phyloP scores from a whole-genome alignment of 768 basidiomycete species.

The Amanita subjunquillea region DNA sequence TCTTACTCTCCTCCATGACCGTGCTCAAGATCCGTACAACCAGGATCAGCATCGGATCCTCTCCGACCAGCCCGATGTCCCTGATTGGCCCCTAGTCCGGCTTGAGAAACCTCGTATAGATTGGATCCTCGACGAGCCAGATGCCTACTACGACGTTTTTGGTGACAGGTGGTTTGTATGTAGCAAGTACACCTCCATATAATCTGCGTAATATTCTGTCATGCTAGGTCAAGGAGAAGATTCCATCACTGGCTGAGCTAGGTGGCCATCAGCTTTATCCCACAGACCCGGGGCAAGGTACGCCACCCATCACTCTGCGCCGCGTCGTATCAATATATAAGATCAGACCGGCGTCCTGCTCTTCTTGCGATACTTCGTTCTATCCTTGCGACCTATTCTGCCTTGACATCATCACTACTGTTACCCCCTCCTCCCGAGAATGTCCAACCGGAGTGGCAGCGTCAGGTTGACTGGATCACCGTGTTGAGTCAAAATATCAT shows the following conservation, averaged over 20 bases:
- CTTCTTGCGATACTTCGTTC: slow-evolving; percentile 64
- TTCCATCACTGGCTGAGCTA: slow-evolving; percentile 71
- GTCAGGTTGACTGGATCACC: slow-evolving; percentile 72
- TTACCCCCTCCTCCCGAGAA: slow-evolving; percentile 43
- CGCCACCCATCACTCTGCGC: not conserved
- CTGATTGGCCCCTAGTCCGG: slow-evolving; percentile 65
- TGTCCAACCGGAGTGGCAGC: slow-evolving; percentile 59
- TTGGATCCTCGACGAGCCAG: slow-evolving; percentile 82
- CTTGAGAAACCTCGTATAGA: slow-evolving; percentile 84
- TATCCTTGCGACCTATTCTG: slow-evolving; percentile 71
- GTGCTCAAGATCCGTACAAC: slow-evolving; percentile 30
- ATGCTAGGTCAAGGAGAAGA: slow-evolving; percentile 66
- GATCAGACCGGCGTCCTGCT: slow-evolving; percentile 60
- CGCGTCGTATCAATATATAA: not conserved
- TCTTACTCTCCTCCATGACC: slow-evolving; percentile 50
- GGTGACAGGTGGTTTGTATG: slow-evolving; percentile 89
- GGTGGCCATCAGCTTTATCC: slow-evolving; percentile 81
- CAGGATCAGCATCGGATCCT: slow-evolving; percentile 53
- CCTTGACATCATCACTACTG: slow-evolving; percentile 59
- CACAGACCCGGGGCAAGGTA: slow-evolving; percentile 58
- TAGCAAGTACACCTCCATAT: slow-evolving; percentile 9
- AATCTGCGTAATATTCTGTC: slow-evolving; percentile 4
- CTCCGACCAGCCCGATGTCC: slow-evolving; percentile 62
- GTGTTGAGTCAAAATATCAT: slow-evolving; percentile 80
- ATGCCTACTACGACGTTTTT: slow-evolving; percentile 64